Base-by-base conservation (phyloP, 331 rosid species). In the Acacia pycnantha region DNA sequence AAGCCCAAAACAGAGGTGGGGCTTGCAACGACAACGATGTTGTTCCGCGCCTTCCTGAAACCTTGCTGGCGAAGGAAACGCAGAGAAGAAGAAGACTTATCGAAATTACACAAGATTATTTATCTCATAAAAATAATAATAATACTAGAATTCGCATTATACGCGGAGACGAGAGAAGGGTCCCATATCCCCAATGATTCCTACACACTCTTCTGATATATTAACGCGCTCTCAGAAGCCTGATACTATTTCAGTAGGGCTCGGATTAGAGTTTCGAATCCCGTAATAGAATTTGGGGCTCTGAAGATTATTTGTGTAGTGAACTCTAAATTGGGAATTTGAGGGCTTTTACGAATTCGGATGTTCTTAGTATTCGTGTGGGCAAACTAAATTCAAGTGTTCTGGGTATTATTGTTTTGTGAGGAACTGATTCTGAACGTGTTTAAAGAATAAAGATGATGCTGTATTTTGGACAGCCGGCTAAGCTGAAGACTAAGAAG, bases 401-500 rank as follows among this genome's bases (percentile, higher is more conserved):
- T 76, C 11, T 74, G 65, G 65, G 31, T 43, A 41, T 14, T 26
- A 19, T 29, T 19, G 31, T 35, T 24, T 33, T 46, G 24, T 27
- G 27, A 41, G 62, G 37, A 61, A 26, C 46, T 8, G 46, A 43
- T 43, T 43, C 67, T 61, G 77, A 78, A 26, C 29, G 47, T 47
- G 51, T 47, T 47, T 48, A 16, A 48, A 48, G 54, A 48, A 48
- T 15, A 41, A 90, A 83, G 89, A 94, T 88, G 97, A 80, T 94
- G 97, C 88, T 94, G 53, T 90, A 86, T 41, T 92, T 79, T 83
- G 82, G n/a, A 53, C 86, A 83, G 79, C 94, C 92, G 24, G 87
- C 91, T 16, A 90, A 92, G 83, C 88, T 90, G 53, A 94, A 80
- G 86, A 94, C 98, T 27, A 94, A 86, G 80, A 84, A 85, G 98